Evolutionary conservation across 192 early-diverging fungal genomes (phyloP), one percentile per base, ranked within the genome.

Genomic region (Coemansia sp.): DNA sequence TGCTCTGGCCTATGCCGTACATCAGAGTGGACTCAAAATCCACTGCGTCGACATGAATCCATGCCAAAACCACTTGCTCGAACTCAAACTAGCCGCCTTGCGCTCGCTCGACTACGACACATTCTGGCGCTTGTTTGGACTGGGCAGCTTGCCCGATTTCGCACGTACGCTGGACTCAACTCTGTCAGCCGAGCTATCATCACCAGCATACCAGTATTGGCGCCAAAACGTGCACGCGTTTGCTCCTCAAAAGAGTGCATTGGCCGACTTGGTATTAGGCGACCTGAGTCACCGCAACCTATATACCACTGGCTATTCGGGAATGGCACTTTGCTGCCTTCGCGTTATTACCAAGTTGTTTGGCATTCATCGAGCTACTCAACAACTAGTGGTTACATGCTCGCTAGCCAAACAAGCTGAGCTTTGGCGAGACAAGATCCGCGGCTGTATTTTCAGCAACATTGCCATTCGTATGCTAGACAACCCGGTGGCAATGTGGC

Each of bases 61-160:
- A n/a, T 95, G 94, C 79, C 94, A 95, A 74, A 95, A 95, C 82
- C 90, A 95, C 74, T 82, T 95, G 65, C 87, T 95, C 16, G 94
- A 95, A 78, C 88, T 95, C 66, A 95, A 95, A 74, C 84, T 95
- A 0, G 93, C 93, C 31, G 80, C 82, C 34, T 87, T 95, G 61
- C 67, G 77, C 27, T 75, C 78, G 54, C 70, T 95, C 13, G 74
- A 84, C 40, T 92, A 88, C 66, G 65, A 76, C 31, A 87, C 91
- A 63, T 92, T 93, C 70, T 94, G 93, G 93, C 81, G 84, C 33
- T 83, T 95, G 75, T 93, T 95, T 84, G 94, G 93, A 29, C 87
- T 87, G 20, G 94, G 94, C 34, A 74, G 73, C 40, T 73, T 89
- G 51, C 73, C 85, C 16, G 78, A 88, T 43, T 95, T 95, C 79